Evolutionary conservation across 768 basidiomycete genomes (phyloP).

Genomic region (Xerocomellus chrysenteron): DNA sequence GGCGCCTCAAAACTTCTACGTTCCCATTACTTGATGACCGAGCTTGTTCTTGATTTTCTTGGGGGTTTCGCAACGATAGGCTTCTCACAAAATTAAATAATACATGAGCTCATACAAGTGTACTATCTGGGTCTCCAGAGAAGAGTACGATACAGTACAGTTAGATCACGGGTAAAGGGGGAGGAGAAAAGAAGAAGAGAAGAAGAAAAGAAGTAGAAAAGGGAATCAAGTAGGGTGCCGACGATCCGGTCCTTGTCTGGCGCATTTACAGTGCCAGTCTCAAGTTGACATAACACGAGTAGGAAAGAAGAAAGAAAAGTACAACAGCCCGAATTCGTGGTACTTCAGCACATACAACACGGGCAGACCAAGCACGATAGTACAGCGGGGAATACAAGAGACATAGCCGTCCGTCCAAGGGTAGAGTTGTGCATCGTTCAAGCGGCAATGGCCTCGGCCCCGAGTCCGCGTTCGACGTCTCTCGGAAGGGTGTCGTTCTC

Average conservation of each 20-base stretch:
- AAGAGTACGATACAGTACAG: neutral
- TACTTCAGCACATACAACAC: neutral
- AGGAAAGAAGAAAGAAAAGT: neutral
- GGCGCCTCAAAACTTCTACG: too few species aligned
- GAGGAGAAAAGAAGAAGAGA: too few species aligned
- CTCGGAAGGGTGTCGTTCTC: conserved; percentile 31
- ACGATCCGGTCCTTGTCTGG: neutral
- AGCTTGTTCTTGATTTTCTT: too few species aligned
- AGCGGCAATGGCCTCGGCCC: conserved; percentile 4
- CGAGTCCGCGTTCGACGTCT: conserved; percentile 28
- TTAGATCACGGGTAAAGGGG: neutral
- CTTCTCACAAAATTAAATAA: too few species aligned
- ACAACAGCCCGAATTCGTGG: neutral
- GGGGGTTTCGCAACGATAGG: too few species aligned
- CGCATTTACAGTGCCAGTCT: neutral
- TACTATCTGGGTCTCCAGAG: neutral
- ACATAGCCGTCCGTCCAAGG: neutral
- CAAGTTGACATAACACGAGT: neutral
- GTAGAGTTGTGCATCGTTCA: conserved; percentile 1
- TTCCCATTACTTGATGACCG: too few species aligned
- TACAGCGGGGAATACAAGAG: neutral
- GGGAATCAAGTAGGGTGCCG: neutral
- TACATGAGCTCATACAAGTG: neutral
- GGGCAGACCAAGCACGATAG: neutral
- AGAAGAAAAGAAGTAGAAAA: too few species aligned